Evolutionary conservation across 768 basidiomycete species (phyloP), one percentile per base, ranked within the genome.

Genomic region (Hemileccinum rubropunctum): DNA sequence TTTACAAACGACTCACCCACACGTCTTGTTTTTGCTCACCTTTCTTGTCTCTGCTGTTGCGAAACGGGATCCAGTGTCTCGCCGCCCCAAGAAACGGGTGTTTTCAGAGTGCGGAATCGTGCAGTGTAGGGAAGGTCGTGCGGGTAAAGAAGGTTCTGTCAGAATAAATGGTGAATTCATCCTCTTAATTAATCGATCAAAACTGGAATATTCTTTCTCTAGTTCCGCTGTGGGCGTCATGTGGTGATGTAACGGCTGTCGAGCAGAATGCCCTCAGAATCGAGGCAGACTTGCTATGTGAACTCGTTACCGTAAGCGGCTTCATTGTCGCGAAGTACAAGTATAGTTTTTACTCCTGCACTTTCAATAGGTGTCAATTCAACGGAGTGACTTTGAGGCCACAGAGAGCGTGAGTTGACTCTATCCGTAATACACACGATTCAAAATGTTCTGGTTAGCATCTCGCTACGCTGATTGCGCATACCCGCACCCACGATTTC

Each of bases 1-100:
- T 39, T 59, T 89, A 6, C 80, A 80, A 36, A 75, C 76, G 3
- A 88, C 87, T 7, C 86, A 88, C 56, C 87, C 88, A 0, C 78
- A 83, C 5, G 65, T 84, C 2, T 57, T 90, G 0, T 84, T 81
- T 54, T 63, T 79, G 12, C 72, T 90, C 5, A 82, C 80, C 0
- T 90, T 84, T 62, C 77, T 90, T 5, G 69, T 88, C 35, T 85
- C 81, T 56, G 76, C 78, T 5, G 71, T 79, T 1, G 78, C 84
- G 0, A 88, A 88, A 58, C 79, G 86, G 13, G 88, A 91, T 58
- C 77, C 83, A 0, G 79, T 85, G 0, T 90, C 88, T 35, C 75
- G 86, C 21, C 84, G 80, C 46, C 88, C 89, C 4, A 87, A 84
- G 70, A 76, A 84, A 51, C 82, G 79, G 41, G 70, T 86, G 0